phyloP scores from a whole-genome alignment of 176 grass and related monocot species.

The Avena eriantha region DNA sequence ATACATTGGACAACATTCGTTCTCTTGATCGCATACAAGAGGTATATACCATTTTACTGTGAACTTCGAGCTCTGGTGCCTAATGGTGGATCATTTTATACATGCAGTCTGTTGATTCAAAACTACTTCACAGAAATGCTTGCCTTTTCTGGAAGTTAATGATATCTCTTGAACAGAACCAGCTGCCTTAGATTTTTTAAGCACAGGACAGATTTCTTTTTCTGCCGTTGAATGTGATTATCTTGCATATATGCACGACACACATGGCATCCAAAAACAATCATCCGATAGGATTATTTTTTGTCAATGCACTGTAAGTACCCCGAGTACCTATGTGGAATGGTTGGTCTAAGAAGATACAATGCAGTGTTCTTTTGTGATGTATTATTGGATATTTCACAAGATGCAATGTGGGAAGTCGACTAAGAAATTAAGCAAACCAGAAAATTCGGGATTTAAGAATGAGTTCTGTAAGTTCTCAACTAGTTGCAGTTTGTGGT shows the following conservation, averaged over 20 bases:
- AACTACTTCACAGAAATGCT: conserved; percentile 15
- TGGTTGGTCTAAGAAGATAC: neutral
- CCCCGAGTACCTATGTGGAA: neutral
- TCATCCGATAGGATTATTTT: neutral
- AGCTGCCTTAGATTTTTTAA: conserved; percentile 6
- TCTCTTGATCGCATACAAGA: conserved; percentile 95
- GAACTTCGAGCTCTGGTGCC: conserved; percentile 2
- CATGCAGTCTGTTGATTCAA: neutral
- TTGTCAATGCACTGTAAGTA: neutral
- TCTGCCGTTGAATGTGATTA: neutral
- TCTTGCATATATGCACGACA: conserved; percentile 8
- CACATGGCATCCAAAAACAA: neutral
- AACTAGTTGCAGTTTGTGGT: conserved; percentile 19
- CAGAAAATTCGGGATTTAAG: neutral
- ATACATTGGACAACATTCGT: conserved; percentile 97
- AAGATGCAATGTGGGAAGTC: neutral
- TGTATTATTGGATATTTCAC: conserved; percentile 20
- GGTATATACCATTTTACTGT: conserved; percentile 50
- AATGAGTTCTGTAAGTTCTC: conserved; percentile 21
- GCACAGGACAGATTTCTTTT: neutral
- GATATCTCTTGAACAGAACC: conserved; percentile 17
- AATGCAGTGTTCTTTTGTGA: neutral
- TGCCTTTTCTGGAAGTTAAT: neutral
- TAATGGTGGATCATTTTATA: conserved; percentile 32
- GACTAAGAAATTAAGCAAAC: conserved; percentile 2